Base-by-base conservation (phyloP, 345 rosid species). In the Leavenworthia alabamica region DNA sequence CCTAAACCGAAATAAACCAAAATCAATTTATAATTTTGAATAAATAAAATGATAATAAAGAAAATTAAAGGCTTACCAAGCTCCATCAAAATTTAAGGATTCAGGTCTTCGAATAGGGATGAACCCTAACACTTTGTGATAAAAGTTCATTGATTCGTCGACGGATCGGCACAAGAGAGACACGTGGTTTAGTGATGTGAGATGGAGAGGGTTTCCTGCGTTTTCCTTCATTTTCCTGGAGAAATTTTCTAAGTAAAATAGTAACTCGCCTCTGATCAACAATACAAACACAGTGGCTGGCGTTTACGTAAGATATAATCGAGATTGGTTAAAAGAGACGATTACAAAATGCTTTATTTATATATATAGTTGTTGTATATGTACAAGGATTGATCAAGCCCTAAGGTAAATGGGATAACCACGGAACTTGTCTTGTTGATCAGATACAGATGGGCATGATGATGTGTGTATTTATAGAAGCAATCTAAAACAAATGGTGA, bases 181-280 rank as follows among this genome's bases (percentile, higher is more conserved):
- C 13, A 90, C 78, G 64, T 90, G 94, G 71, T 90, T 88, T 59
- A 88, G 56, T 8, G 85, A 82, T 76, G 78, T 88, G 10, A 87
- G 78, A 28, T 66, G 66, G 26, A 87, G 74, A 42, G 93, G 95
- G 68, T 82, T 86, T 60, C 66, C 75, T 59, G 62, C 50, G 56
- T 14, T 54, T 57, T 60, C 72, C 60, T 66, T 68, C 68, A 45
- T 70, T 35, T 56, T 5, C 0, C n/a, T n/a, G n/a, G n/a, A n/a
- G n/a, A n/a, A n/a, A n/a, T n/a, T n/a, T n/a, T n/a, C n/a, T n/a
- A n/a, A n/a, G n/a, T n/a, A n/a, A n/a, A n/a, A n/a, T n/a, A n/a
- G n/a, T n/a, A n/a, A n/a, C n/a, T n/a, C n/a, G n/a, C n/a, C n/a
- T n/a, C n/a, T n/a, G n/a, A n/a, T n/a, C n/a, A n/a, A n/a, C n/a